Evolutionary conservation across 345 rosid species (phyloP), one percentile per base, ranked within the genome.

Genomic region (Salix dunnii): DNA sequence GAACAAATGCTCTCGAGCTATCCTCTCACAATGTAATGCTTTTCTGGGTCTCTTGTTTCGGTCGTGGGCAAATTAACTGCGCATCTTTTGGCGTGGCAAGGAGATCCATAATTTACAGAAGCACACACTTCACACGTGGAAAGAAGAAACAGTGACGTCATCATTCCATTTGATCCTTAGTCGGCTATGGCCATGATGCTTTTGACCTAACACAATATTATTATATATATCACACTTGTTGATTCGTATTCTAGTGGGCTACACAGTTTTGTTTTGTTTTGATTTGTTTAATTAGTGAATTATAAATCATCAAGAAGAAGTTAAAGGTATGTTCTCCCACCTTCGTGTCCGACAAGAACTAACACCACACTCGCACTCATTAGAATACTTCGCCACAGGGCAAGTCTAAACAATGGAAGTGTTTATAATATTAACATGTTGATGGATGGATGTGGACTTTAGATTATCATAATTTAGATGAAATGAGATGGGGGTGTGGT

Each of bases 181-280:
- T 82, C 31, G 80, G 38, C 78, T 31, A 74, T 36, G 74, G 77
- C 67, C 51, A 69, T 64, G 2, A 33, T 78, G 74, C 33, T 70
- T 38, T 67, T 60, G 61, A 84, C 82, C 80, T 73, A 81, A 70
- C 80, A 17, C 51, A 30, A 33, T 23, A 10, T 23, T 58, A 27
- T 58, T 3, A 0, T 17, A 49, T 51, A 51, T 6, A 51, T 0
- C 58, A 58, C 63, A 58, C 16, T 23, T 58, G 28, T 0, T 10
- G n/a, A 53, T 20, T 23, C n/a, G 4, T 58, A n/a, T 58, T n/a
- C 12, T 58, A 58, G 63, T 58, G 63, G 16, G 14, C 1, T 58
- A 14, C 11, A 58, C 25, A 3, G 4, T 10, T 12, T 40, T 40
- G 0, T 40, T 40, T 40, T 1, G 7, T 10, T 40, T n/a, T 51